phyloP scores from a whole-genome alignment of 2,329 filamentous ascomycete species.

The Drechslerella stenobrocha region DNA sequence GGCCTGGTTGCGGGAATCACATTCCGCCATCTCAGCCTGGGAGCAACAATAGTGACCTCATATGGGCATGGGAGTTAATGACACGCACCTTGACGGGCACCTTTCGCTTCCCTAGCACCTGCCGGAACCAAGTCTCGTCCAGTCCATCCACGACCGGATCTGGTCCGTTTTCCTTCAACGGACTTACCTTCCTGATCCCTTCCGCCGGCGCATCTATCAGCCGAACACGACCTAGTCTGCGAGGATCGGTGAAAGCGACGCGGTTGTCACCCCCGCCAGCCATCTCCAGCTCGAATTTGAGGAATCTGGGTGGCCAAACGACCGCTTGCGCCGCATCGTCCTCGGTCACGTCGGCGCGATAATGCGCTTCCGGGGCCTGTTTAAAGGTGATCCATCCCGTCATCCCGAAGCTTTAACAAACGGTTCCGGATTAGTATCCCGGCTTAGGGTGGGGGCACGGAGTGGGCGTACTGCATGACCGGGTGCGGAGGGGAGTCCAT shows the following conservation, averaged over 20 bases:
- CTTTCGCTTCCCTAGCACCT: slow-evolving; percentile 72
- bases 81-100: slow-evolving; percentile 87
- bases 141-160: slow-evolving; percentile 86
- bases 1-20: slow-evolving; percentile 57
- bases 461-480: slow-evolving; percentile 75
- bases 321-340: slow-evolving; percentile 23
- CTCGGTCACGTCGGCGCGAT: slow-evolving; percentile 64
- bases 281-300: slow-evolving; percentile 68
- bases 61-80: no score
- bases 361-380: slow-evolving; percentile 75
- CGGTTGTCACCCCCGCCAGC: slow-evolving; percentile 58
- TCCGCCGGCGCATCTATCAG: slow-evolving; percentile 75
- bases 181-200: slow-evolving; percentile 73
- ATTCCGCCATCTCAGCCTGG: not conserved
- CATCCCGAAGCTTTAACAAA: slow-evolving; percentile 48
- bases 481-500: slow-evolving; percentile 78
- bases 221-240: slow-evolving; percentile 76
- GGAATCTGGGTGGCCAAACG: slow-evolving; percentile 84
- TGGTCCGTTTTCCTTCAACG: slow-evolving; percentile 87
- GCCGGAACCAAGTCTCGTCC: slow-evolving; percentile 73
- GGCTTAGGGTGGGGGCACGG: not conserved
- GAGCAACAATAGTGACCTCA: no score
- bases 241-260: slow-evolving; percentile 80
- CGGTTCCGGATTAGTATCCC: slow-evolving; percentile 12
- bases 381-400: slow-evolving; percentile 85